Percentiles rank a stretch among this genome's conserved stretches.
These are phyloP conservation scores for Prunella vulgaris DNA, from an alignment of 257 asterid species.

Conservation along the genomic window DNA sequence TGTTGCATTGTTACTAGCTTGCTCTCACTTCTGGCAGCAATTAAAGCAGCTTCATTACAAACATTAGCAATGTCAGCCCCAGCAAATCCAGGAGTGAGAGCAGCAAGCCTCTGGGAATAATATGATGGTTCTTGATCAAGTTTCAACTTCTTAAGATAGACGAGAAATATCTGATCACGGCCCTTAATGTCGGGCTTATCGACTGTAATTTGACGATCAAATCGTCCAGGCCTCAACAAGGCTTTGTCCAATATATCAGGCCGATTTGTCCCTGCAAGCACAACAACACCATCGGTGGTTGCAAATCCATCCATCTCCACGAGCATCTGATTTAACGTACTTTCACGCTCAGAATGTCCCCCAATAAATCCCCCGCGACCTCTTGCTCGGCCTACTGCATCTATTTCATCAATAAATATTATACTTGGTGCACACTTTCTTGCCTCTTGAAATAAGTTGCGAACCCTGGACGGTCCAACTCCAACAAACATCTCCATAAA, in stretches of 20 bases:
- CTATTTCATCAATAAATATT: slow-evolving; percentile 85
- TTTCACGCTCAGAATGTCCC: slow-evolving; percentile 69
- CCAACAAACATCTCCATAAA: slow-evolving; percentile 92
- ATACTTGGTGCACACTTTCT: slow-evolving; percentile 89
- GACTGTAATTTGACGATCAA: slow-evolving; percentile 83
- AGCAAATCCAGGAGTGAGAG: slow-evolving; percentile 94
- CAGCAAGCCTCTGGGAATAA: slow-evolving; percentile 85
- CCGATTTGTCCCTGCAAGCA: slow-evolving; percentile 91
- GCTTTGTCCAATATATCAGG: slow-evolving; percentile 90
- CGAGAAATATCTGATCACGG: slow-evolving; percentile 75
- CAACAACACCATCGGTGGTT: slow-evolving; percentile 81
- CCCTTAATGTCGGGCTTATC: slow-evolving; percentile 92
- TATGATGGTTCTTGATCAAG: slow-evolving; percentile 70
- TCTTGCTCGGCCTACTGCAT: slow-evolving; percentile 83
- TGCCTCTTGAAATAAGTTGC: slow-evolving; percentile 87
- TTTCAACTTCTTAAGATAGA: slow-evolving; percentile 68
- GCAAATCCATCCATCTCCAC: slow-evolving; percentile 97
- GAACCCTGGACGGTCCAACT: slow-evolving; percentile 83
- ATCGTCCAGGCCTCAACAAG: slow-evolving; percentile 82
- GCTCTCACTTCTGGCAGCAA: slow-evolving; percentile 75
- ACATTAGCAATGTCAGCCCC: slow-evolving; percentile 97
- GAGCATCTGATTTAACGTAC: slow-evolving; percentile 84
- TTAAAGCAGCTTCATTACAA: slow-evolving; percentile 90
- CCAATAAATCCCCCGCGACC: slow-evolving; percentile 68
- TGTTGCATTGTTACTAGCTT: slow-evolving; percentile 53